Percentiles rank a stretch among this genome's conserved stretches.
Conservation (phyloP, 2,329 filamentous ascomycete genomes). For the Cladobotryum protrusum region DNA sequence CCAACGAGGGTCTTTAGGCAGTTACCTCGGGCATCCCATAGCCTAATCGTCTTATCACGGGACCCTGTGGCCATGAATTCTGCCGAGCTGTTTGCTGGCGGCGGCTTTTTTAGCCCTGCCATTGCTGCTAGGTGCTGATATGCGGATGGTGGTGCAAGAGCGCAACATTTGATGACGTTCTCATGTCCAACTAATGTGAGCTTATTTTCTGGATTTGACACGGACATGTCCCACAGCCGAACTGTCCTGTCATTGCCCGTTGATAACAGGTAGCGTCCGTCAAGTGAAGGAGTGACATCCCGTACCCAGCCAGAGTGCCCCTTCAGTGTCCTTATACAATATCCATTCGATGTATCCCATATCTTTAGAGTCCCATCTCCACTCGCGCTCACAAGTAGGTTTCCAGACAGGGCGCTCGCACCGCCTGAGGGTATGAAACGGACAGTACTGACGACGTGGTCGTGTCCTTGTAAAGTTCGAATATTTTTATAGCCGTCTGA, state of each 20-base stretch:
- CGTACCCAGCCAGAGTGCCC: slow-evolving; percentile 91
- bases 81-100: slow-evolving; percentile 64
- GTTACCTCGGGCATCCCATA: slow-evolving; percentile 82
- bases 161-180: slow-evolving; percentile 80
- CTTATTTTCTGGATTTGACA: slow-evolving; percentile 60
- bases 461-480: slow-evolving; percentile 80
- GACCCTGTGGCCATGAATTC: slow-evolving; percentile 88
- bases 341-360: slow-evolving; percentile 91
- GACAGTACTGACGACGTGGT: slow-evolving; percentile 84
- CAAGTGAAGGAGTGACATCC: slow-evolving; percentile 73
- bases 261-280: slow-evolving; percentile 78
- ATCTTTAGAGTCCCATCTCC: slow-evolving; percentile 79
- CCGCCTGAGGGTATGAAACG: slow-evolving; percentile 82
- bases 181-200: slow-evolving; percentile 80
- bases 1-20: slow-evolving; percentile 78
- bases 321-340: slow-evolving; percentile 82
- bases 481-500: slow-evolving; percentile 93
- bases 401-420: slow-evolving; percentile 68
- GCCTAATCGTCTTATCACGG: slow-evolving; percentile 80
- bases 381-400: slow-evolving; percentile 79
- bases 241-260: slow-evolving; percentile 77
- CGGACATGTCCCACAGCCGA: slow-evolving; percentile 77
- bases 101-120: slow-evolving; percentile 77
- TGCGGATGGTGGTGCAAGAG: slow-evolving; percentile 71
- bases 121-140: slow-evolving; percentile 70